A percentile compares a stretch with the other conserved stretches of the same genome.
phyloP scores from a whole-genome alignment of 345 rosid species.

The Kernera saxatilis region DNA sequence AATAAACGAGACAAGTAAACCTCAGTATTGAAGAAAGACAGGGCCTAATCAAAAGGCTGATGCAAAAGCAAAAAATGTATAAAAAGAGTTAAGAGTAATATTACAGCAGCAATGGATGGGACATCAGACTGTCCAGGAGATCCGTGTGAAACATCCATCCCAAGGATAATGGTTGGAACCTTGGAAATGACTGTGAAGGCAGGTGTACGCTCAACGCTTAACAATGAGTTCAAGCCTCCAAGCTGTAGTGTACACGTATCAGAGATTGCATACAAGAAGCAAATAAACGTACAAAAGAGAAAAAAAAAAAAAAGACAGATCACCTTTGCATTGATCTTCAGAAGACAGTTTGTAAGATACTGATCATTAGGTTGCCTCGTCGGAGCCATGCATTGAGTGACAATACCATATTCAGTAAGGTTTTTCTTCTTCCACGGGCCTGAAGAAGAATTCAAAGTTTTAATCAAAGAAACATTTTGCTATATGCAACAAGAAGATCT shows the following conservation, averaged over 20 bases:
- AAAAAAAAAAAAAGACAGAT: background rate
- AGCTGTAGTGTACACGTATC: constrained; percentile 42
- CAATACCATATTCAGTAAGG: constrained; percentile 74
- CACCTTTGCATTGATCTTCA: constrained; percentile 94
- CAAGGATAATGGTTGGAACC: constrained; percentile 62
- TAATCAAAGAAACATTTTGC: background rate
- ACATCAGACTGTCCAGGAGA: constrained; percentile 67
- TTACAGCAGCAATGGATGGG: constrained; percentile 70
- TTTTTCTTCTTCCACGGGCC: constrained; percentile 93
- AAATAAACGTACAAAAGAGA: background rate
- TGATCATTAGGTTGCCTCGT: constrained; percentile 64
- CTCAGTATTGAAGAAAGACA: background rate
- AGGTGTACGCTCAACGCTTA: constrained; percentile 61
- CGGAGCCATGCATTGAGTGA: constrained; percentile 92
- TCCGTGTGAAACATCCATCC: constrained; percentile 82
- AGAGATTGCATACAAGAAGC: constrained; percentile 4
- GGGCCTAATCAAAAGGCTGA: background rate
- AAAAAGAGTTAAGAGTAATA: background rate
- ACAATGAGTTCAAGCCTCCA: constrained; percentile 77
- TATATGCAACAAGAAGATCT: background rate
- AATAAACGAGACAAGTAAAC: background rate
- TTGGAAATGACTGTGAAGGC: constrained; percentile 54
- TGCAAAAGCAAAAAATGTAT: background rate
- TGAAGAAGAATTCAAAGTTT: background rate
- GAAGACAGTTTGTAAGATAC: constrained; percentile 74